Percentiles rank a stretch among this genome's conserved stretches.
Conservation (phyloP, 2,329 filamentous ascomycete genomes). For the Clonostachys sp. region DNA sequence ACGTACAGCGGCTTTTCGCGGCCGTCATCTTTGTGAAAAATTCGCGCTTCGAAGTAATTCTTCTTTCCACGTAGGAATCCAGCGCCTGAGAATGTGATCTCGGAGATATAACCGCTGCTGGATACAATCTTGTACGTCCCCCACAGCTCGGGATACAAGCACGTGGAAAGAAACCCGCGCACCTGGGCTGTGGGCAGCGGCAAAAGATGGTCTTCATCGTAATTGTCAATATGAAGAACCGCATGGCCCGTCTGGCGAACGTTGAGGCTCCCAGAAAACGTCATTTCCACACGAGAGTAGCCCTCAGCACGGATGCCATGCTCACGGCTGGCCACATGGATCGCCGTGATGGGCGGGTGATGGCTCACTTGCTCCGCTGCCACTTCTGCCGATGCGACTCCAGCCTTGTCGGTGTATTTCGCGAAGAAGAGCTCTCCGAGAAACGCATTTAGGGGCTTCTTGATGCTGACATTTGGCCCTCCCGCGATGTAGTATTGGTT, state of each 20-base stretch:
- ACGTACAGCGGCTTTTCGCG: conserved; percentile 6
- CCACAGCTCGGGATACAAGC: conserved; percentile 42
- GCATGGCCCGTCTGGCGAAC: conserved; percentile 47
- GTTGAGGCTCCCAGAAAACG: conserved; percentile 41
- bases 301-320: conserved; percentile 41
- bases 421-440: conserved; percentile 44
- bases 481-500: conserved; percentile 43
- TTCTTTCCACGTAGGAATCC: conserved; percentile 34
- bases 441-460: conserved; percentile 49
- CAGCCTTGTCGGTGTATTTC: conserved; percentile 22
- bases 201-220: conserved; percentile 42
- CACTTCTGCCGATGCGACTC: conserved; percentile 19
- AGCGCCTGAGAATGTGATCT: conserved; percentile 40
- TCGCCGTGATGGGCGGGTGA: conserved; percentile 47
- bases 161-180: conserved; percentile 38
- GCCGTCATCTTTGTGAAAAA: conserved; percentile 29
- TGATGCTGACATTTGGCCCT: conserved; percentile 25
- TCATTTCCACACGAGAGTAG: conserved; percentile 47
- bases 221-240: conserved; percentile 39
- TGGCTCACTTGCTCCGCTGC: conserved; percentile 42
- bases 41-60: conserved; percentile 31
- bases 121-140: conserved; percentile 38
- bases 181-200: conserved; percentile 42
- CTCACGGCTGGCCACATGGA: conserved; percentile 36
- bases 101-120: conserved; percentile 37